Evolutionary conservation across 1,284 basidiomycete species (phyloP).

Genomic region (Violaceomyces palustris): DNA sequence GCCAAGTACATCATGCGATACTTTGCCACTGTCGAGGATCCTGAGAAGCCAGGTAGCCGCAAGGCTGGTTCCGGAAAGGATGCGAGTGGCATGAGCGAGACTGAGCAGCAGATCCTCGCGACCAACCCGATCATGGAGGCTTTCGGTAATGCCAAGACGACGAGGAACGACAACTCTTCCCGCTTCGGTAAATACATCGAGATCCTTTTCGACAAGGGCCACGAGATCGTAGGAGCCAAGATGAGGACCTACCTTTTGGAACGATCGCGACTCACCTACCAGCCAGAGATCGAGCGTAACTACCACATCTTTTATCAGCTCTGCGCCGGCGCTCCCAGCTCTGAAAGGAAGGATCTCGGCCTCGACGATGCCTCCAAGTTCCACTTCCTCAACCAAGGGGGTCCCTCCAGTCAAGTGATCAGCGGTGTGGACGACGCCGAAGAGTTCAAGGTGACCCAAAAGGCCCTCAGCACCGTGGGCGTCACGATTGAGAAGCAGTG

Average conservation of each 20-base stretch:
- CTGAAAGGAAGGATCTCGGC: slow-evolving; percentile 90
- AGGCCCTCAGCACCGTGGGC: slow-evolving; percentile 90
- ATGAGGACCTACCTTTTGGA: slow-evolving; percentile 97
- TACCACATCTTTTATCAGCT: slow-evolving; percentile 99
- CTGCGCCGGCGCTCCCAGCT: slow-evolving; percentile 89
- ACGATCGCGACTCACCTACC: slow-evolving; percentile 93
- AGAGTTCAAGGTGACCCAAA: slow-evolving; percentile 88
- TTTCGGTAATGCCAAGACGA: slow-evolving; percentile 98
- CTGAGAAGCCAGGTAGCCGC: slow-evolving; percentile 54
- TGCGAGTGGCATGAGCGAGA: slow-evolving; percentile 73
- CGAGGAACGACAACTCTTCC: slow-evolving; percentile 97
- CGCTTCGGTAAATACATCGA: slow-evolving; percentile 99
- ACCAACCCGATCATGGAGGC: slow-evolving; percentile 99
- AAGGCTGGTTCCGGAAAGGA: slow-evolving; percentile 56
- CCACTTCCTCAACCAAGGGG: slow-evolving; percentile 88
- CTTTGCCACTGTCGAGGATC: slow-evolving; percentile 94
- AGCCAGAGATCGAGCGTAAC: slow-evolving; percentile 86
- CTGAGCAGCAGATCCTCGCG: slow-evolving; percentile 92
- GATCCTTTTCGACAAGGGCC: slow-evolving; percentile 89
- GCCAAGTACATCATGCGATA: slow-evolving; percentile 99
- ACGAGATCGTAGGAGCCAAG: slow-evolving; percentile 94
- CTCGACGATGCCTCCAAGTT: slow-evolving; percentile 82
- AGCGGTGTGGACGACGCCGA: slow-evolving; percentile 88
- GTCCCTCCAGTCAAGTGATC: slow-evolving; percentile 75
- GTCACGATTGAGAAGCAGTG: slow-evolving; percentile 96